phyloP scores from a whole-genome alignment of 169 alveolate species.

The Eimeria necatrix region DNA sequence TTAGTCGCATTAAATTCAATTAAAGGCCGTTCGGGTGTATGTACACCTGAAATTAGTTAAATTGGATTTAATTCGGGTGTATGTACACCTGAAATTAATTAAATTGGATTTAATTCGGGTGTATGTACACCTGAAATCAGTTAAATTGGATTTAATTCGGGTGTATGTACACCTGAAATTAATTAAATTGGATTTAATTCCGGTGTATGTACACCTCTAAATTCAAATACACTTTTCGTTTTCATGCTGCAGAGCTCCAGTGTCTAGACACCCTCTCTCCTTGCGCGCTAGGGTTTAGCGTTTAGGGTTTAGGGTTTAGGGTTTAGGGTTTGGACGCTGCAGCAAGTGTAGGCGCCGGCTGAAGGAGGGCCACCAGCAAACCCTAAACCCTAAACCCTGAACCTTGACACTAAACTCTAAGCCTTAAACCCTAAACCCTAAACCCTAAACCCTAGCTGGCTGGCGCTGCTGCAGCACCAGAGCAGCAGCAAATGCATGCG shows the following conservation, averaged over 20 bases:
- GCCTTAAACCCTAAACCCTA: too few species aligned
- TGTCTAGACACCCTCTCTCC: neutral
- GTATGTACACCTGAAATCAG: too few species aligned
- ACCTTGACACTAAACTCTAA: neutral
- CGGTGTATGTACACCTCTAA: neutral
- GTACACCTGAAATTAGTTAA: too few species aligned
- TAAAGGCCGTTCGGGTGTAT: too few species aligned
- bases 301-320: slow-evolving; percentile 3
- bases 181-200: too few species aligned
- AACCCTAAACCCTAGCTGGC: too few species aligned
- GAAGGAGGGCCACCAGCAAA: neutral
- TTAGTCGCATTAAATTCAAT: too few species aligned
- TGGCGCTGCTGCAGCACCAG: neutral
- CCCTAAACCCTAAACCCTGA: neutral
- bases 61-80: too few species aligned
- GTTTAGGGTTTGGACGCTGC: neutral
- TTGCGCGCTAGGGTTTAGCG: neutral
- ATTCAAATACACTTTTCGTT: neutral
- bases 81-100: too few species aligned
- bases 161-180: too few species aligned
- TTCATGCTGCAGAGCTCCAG: neutral
- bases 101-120: too few species aligned
- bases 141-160: too few species aligned
- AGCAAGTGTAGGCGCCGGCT: neutral
- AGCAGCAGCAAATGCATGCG: neutral